Evolutionary conservation across 176 grass and related monocot genomes (phyloP).

Genomic region (Aegilops bicornis): DNA sequence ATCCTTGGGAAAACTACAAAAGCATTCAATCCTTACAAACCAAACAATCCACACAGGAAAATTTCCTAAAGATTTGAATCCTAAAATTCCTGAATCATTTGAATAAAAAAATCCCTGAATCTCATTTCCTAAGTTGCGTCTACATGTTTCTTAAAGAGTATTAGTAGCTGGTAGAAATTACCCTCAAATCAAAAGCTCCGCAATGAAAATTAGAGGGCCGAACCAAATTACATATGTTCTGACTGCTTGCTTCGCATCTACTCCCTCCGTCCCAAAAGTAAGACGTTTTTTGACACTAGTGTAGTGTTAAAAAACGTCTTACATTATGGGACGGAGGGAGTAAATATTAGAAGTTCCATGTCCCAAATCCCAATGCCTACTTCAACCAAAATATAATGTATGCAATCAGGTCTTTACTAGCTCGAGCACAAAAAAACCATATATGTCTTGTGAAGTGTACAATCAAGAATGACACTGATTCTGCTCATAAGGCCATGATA

Average conservation of each 20-base stretch:
- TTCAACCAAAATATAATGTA: conserved; percentile 22
- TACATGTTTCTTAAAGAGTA: background rate
- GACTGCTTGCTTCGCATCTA: background rate
- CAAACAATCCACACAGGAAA: background rate
- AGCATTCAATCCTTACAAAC: background rate
- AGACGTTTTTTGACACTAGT: no score
- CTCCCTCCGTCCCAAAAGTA: no score
- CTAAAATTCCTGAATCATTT: background rate
- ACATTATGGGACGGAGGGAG: no score
- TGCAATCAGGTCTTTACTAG: background rate
- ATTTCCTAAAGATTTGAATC: background rate
- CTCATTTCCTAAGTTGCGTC: background rate
- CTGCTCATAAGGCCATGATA: background rate
- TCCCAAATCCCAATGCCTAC: background rate
- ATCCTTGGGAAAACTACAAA: background rate
- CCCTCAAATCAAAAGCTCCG: conserved; percentile 21
- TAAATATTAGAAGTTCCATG: background rate
- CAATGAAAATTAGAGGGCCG: background rate
- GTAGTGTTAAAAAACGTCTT: no score
- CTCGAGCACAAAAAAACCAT: background rate
- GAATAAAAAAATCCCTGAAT: background rate
- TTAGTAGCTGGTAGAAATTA: background rate
- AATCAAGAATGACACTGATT: background rate
- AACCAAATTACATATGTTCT: background rate
- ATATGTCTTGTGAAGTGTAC: background rate